Base-by-base conservation (phyloP, 176 grass and related monocot species). In the Puccinellia tenuiflora region DNA sequence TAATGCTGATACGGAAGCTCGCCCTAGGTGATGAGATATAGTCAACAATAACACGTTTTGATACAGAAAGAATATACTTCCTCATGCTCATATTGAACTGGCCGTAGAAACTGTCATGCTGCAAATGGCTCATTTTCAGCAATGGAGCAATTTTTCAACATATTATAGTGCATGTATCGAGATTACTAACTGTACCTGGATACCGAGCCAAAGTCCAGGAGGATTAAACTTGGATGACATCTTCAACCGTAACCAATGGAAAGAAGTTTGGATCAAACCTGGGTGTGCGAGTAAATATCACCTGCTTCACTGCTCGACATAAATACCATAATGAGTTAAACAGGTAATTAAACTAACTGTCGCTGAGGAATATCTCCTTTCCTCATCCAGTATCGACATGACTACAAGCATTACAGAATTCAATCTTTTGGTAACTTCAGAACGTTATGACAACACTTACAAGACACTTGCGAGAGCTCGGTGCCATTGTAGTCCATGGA, bases 1-100 rank as follows among this genome's bases (percentile, higher is more conserved):
- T 60, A 37, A 99, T 76, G 21, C 88, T 88, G 38, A 57, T 76
- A 29, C 96, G 93, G 68, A 99, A 94, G 40, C 18, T 31, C 31
- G 90, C 88, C 78, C 96, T 93, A 38, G 96, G 93, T 0, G 96
- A 96, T 25, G 96, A 99, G 68, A 99, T 87, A 51, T 94, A 96
- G 86, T 90, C 91, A 22, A 84, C 48, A 79, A 85, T 71, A 39
- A 92, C 91, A 78, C 61, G 81, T 51, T 78, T 99, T 7, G 82
- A 86, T 31, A 90, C 87, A 45, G 87, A 89, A 83, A 87, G 48
- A 24, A 92, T 51, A 78, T 93, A 96, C 3, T 17, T 93, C 88
- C 76, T 90, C 96, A 96, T 96, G 89, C 83, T 99, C 60, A 99
- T 76, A 46, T 99, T 96, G 77, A 93, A 90, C 68, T 96, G 93